Evolutionary conservation across 1,139 yeast genomes (phyloP), one percentile per base, ranked within the genome.

Genomic region (Blastobotrys elegans): DNA sequence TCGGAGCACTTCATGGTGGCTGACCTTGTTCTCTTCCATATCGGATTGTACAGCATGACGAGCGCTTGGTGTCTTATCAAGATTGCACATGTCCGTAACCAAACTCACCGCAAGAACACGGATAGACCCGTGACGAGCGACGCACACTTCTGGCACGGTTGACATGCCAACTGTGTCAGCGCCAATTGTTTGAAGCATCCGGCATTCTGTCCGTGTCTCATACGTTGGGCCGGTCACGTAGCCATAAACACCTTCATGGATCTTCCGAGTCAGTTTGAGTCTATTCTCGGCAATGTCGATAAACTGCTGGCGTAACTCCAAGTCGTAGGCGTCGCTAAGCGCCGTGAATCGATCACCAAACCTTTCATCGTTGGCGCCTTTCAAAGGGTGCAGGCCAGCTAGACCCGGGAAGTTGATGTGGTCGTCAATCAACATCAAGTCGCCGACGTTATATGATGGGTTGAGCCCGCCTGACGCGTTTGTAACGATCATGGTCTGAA

Each of bases 141-240:
- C 83, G 54, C 89, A 79, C 1, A 88, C 95, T 66, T 92, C 98
- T 0, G 98, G 97, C 31, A 90, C 97, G 0, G 97, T 92, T 50
- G 96, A 85, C 98, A 92, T 92, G 2, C 98, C 98, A 4, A 90
- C 97, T 0, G 95, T 87, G 66, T 92, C 97, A 42, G 89, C 97
- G 6, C 97, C 97, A 40, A 85, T 58, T 10, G 72, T 58, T 52
- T 80, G 69, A 41, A 90, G 72, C 74, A 82, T 75, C 51, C 96
- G 73, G n/a, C 84, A 84, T 67, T 92, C 97, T 0, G 97, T 96
- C 57, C 97, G 74, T 5, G 90, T 79, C 68, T 92, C 98, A 64
- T 84, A 92, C 1, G 97, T 87, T 2, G 98, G 97, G 0, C 98
- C 98, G 2, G 94, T 79, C 4, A 84, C 96, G 65, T 78, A 90